These are phyloP conservation scores for Salmacisia buchloeana DNA, from an alignment of 1,284 basidiomycete species.

Conservation along the genomic window DNA sequence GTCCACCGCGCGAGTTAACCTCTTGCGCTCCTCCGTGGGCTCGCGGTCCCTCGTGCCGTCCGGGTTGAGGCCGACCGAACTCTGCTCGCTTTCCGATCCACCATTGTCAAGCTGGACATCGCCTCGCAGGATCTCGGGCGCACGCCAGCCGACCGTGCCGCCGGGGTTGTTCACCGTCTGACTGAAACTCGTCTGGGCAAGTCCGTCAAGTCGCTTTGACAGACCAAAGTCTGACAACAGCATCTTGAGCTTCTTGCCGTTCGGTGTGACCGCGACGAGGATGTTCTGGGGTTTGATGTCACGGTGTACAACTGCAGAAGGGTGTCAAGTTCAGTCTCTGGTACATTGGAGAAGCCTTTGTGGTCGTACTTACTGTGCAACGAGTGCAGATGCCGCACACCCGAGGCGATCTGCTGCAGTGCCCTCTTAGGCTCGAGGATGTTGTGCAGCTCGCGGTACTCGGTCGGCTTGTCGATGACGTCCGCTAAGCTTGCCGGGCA, in stretches of 20 bases:
- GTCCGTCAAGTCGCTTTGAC: conserved; percentile 43
- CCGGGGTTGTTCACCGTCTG: conserved; percentile 47
- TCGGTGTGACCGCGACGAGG: conserved; percentile 57
- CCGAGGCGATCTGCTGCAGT: conserved; percentile 77
- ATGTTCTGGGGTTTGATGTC: conserved; percentile 99
- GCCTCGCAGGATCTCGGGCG: conserved; percentile 46
- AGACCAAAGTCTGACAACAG: conserved; percentile 49
- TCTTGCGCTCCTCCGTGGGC: conserved; percentile 21
- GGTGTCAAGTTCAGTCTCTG: not conserved
- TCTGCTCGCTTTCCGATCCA: conserved; percentile 28
- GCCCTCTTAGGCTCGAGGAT: conserved; percentile 70
- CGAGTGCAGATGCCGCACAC: conserved; percentile 81
- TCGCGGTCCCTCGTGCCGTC: conserved; percentile 7
- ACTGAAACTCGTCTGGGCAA: conserved; percentile 45
- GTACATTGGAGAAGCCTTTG: not conserved
- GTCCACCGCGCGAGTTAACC: conserved; percentile 46
- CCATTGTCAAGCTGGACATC: conserved; percentile 31
- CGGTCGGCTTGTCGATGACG: conserved; percentile 63
- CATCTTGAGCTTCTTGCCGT: conserved; percentile 40
- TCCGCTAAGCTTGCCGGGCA: conserved; percentile 93
- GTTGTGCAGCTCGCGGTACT: conserved; percentile 33
- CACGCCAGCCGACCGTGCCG: conserved; percentile 48
- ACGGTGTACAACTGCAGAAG: conserved; percentile 67
- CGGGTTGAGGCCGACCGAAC: conserved; percentile 16
- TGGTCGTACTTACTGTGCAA: conserved; percentile 61